Evolutionary conservation across 2,329 filamentous ascomycete species (phyloP).

Genomic region (Elsinoe necatrix): DNA sequence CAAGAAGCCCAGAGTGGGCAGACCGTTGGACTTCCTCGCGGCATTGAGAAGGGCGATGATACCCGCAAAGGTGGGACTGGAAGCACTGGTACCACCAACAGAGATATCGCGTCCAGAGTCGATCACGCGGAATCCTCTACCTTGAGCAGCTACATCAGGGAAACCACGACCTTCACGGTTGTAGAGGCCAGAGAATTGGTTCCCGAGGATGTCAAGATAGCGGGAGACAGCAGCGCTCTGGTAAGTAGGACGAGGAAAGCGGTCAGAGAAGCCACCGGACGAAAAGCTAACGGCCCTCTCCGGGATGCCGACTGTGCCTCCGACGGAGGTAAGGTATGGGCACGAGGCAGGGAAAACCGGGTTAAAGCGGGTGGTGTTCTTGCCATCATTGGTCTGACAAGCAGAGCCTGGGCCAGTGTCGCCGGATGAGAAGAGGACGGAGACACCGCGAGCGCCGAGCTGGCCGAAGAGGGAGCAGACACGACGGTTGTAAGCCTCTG

Average conservation of each 20-base stretch:
- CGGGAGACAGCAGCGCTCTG: constrained; percentile 33
- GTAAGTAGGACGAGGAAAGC: constrained; percentile 36
- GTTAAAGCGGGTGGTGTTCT: constrained; percentile 37
- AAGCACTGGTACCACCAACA: constrained; percentile 48
- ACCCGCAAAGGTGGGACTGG: constrained; percentile 50
- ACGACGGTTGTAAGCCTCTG: constrained; percentile 48
- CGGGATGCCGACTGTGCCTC: constrained; percentile 37
- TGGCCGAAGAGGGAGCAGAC: constrained; percentile 57
- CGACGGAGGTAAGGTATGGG: constrained; percentile 40
- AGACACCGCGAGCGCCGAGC: constrained; percentile 55
- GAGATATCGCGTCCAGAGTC: constrained; percentile 37
- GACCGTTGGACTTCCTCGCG: constrained; percentile 43
- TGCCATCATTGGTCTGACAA: constrained; percentile 39
- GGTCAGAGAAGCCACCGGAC: constrained; percentile 37
- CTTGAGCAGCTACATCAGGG: constrained; percentile 45
- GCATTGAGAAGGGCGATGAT: constrained; percentile 56
- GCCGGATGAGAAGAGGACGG: constrained; percentile 53
- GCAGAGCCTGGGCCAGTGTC: constrained; percentile 48
- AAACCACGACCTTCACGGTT: constrained; percentile 37
- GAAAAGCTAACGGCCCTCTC: constrained; percentile 39
- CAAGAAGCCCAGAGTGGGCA: constrained; percentile 47
- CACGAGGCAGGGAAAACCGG: constrained; percentile 41
- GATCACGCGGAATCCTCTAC: constrained; percentile 39
- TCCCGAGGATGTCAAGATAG: constrained; percentile 35
- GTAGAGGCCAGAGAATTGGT: constrained; percentile 35